phyloP scores from a whole-genome alignment of 148 eudicot species.

The Vaccinium macrocarpon region DNA sequence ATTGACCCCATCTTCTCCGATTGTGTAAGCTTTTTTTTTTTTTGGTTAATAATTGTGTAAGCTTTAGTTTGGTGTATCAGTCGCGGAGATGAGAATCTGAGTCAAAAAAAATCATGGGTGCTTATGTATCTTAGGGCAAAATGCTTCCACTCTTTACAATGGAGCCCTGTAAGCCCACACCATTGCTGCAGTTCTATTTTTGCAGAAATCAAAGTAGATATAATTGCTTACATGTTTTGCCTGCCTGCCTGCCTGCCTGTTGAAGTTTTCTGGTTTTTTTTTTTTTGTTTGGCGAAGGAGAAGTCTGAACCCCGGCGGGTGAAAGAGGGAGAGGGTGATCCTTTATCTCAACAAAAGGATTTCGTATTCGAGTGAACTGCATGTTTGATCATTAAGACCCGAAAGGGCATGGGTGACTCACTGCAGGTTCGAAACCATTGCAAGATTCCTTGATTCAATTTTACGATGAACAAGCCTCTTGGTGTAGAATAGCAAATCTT shows the following conservation, averaged over 20 bases:
- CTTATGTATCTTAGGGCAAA: background rate
- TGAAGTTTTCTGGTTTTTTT: background rate
- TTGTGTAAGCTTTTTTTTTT: background rate
- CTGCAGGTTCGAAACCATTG: background rate
- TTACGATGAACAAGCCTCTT: background rate
- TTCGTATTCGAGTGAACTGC: background rate
- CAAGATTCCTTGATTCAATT: background rate
- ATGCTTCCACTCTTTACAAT: background rate
- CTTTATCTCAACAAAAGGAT: background rate
- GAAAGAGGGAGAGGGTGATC: background rate
- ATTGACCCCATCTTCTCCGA: background rate
- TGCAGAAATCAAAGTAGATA: background rate
- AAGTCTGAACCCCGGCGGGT: background rate
- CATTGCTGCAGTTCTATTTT: background rate
- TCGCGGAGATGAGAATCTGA: background rate
- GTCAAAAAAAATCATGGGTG: background rate
- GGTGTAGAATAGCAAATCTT: background rate
- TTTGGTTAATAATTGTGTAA: too few relatives aligned
- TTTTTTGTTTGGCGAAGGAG: too few relatives aligned
- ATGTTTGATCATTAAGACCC: background rate
- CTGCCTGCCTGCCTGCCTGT: background rate
- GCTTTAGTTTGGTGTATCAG: background rate
- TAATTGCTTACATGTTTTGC: background rate
- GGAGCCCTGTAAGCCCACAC: background rate
- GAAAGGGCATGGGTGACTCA: background rate